Evolutionary conservation across 2,329 filamentous ascomycete genomes (phyloP).

Genomic region (Fusarium mundagurra): DNA sequence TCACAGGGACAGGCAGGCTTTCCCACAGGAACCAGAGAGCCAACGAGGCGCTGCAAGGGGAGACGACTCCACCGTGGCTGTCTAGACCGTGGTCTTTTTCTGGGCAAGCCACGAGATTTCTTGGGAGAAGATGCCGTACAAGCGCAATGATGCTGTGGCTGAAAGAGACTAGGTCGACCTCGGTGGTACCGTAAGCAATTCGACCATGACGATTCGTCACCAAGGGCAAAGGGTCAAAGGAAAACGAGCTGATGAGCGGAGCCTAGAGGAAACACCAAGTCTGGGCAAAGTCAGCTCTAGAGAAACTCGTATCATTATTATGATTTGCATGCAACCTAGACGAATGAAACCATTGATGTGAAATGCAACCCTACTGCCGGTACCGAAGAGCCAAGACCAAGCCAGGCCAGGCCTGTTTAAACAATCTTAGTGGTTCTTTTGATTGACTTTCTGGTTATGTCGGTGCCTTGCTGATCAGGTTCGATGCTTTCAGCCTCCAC

Average conservation of each 20-base stretch:
- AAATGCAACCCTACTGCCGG: slow-evolving; percentile 7
- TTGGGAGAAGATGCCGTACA: slow-evolving; percentile 2
- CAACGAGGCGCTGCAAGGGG: slow-evolving; percentile 28
- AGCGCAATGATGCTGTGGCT: slow-evolving; percentile 29
- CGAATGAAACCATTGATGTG: slow-evolving; percentile 13
- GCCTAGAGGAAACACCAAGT: background rate
- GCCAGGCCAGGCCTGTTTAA: background rate
- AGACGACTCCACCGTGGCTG: slow-evolving; percentile 5
- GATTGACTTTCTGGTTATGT: background rate
- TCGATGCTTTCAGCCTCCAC: background rate
- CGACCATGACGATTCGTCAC: slow-evolving; percentile 7
- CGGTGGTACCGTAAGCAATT: slow-evolving; percentile 25
- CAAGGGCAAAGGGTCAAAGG: background rate
- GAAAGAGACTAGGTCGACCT: background rate
- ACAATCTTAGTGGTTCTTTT: background rate
- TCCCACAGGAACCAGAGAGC: background rate
- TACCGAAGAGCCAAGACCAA: background rate
- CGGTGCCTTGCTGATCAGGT: slow-evolving; percentile 16
- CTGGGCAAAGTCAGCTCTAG: background rate
- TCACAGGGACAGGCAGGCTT: background rate
- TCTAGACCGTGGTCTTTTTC: slow-evolving; percentile 18
- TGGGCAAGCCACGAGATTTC: slow-evolving; percentile 31
- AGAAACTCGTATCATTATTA: slow-evolving; percentile 10
- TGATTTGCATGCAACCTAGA: slow-evolving; percentile 23
- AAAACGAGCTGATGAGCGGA: slow-evolving; percentile 24